Percentiles rank a stretch among this genome's conserved stretches.
phyloP scores from a whole-genome alignment of 257 asterid species.

The Nicotiana paniculata region DNA sequence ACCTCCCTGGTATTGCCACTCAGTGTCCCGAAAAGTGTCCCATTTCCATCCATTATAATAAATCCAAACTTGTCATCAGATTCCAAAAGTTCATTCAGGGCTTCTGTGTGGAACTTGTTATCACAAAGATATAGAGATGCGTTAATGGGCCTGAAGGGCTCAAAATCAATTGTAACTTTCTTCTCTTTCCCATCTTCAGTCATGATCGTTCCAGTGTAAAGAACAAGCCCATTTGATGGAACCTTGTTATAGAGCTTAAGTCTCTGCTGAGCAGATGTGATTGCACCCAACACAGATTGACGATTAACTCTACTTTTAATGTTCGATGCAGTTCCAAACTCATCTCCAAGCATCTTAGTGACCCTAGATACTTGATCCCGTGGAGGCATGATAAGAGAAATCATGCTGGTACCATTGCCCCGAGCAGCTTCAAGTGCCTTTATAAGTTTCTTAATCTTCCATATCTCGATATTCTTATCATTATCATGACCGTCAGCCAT shows the following conservation, averaged over 20 bases:
- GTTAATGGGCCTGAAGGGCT: slow-evolving; percentile 35
- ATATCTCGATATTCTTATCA: slow-evolving; percentile 33
- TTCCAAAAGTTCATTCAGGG: slow-evolving; percentile 29
- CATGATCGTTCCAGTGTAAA: slow-evolving; percentile 37
- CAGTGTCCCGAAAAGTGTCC: slow-evolving; percentile 37
- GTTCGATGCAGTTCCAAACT: slow-evolving; percentile 39
- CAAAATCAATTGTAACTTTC: slow-evolving; percentile 38
- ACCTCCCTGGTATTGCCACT: slow-evolving; percentile 38
- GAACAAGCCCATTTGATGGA: slow-evolving; percentile 38
- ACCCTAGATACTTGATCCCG: slow-evolving; percentile 38
- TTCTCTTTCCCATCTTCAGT: slow-evolving; percentile 43
- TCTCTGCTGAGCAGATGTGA: slow-evolving; percentile 40
- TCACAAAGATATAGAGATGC: slow-evolving; percentile 35
- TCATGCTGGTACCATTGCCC: slow-evolving; percentile 45
- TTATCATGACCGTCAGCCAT: slow-evolving; percentile 28
- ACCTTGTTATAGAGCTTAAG: slow-evolving; percentile 34
- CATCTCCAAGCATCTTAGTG: slow-evolving; percentile 43
- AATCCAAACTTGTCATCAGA: slow-evolving; percentile 33
- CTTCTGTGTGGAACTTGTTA: slow-evolving; percentile 33
- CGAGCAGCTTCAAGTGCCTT: slow-evolving; percentile 39
- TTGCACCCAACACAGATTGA: slow-evolving; percentile 42
- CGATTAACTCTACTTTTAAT: slow-evolving; percentile 38
- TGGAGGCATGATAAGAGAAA: slow-evolving; percentile 42
- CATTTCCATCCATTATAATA: slow-evolving; percentile 41
- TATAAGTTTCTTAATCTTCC: slow-evolving; percentile 39